Base-by-base conservation (phyloP, 78 protist genomes). In the Trichosphaerium sp. region DNA sequence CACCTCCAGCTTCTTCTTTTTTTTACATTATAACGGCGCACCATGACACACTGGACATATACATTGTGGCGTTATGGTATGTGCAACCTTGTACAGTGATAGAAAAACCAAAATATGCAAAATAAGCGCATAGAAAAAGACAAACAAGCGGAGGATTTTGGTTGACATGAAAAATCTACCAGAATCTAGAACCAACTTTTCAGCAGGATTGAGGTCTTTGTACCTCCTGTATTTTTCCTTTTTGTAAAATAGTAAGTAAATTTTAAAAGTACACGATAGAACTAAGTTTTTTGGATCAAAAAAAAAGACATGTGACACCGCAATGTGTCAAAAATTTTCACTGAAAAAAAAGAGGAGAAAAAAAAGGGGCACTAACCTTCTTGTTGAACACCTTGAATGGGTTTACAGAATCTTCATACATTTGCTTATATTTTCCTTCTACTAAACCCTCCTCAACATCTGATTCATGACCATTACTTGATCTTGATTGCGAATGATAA, bases 321-420 rank as follows among this genome's bases (percentile, higher is more conserved):
- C 65, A 11, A 15, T 8, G 6, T 26, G 35, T 26, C 32, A 42
- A 38, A 26, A 48, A 4, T 41, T 38, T 26, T n/a, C 47, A 10
- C 12, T 8, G 29, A 12, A 8, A 12, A 32, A 32, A 7, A 44
- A 14, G 11, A 60, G 15, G 35, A 10, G 14, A 60, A 47, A 32
- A 65, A 31, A 7, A 38, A 23, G 52, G 47, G 57, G 8, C 32
- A n/a, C n/a, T 10, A 41, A 34, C 68, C 55, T 67, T 67, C 38
- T 58, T 60, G 59, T 55, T 75, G 61, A 88, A 88, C 39, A 69
- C 72, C 6, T 42, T 10, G 77, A 88, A 88, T 29, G 93, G 93
- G 71, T 80, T 88, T 26, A 88, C 63, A 18, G 66, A 40, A 25
- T 83, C 88, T 56, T 88, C 93, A 61, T 88, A 84, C 37, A 82